Conservation (phyloP, 805 yeast genomes). For the Candida hispaniensis region DNA sequence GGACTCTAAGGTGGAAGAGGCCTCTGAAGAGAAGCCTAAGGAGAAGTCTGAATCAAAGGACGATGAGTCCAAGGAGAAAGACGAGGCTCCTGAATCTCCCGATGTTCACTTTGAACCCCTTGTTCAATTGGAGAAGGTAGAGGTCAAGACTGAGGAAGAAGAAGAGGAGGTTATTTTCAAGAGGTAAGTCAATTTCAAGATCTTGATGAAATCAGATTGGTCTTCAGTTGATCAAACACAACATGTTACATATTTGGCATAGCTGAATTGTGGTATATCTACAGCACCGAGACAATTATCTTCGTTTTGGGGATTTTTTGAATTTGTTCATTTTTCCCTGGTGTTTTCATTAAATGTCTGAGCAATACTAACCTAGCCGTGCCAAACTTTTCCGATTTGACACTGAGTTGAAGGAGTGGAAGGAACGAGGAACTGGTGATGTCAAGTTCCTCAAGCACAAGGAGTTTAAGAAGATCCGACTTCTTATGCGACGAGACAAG, state of each 20-base stretch:
- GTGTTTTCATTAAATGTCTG: no score
- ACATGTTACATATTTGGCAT: no score
- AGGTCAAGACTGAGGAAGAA: constrained; percentile 91
- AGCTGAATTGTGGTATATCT: no score
- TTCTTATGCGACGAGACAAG: constrained; percentile 98
- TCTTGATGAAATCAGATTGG: no score
- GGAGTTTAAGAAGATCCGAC: constrained; percentile 66
- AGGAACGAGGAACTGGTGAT: constrained; percentile 99
- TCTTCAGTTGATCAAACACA: no score
- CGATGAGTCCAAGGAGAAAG: constrained; percentile 38
- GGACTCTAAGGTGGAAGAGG: not conserved
- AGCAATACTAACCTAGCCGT: constrained; percentile 32
- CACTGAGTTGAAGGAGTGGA: constrained; percentile 85
- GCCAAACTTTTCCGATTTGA: constrained; percentile 91
- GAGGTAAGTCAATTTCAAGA: constrained; percentile 41
- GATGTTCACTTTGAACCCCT: constrained; percentile 95
- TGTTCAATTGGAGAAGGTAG: constrained; percentile 90
- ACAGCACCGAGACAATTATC: not conserved
- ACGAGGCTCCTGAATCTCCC: constrained; percentile 56
- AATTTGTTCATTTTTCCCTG: not conserved
- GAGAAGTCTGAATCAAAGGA: constrained; percentile 33
- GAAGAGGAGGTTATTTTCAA: constrained; percentile 73
- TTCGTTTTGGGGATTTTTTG: constrained; percentile 4
- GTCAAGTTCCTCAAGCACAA: constrained; percentile 91
- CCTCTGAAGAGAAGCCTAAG: constrained; percentile 45